Base-by-base conservation (phyloP, 768 basidiomycete genomes). In the Scleroderma bovista region DNA sequence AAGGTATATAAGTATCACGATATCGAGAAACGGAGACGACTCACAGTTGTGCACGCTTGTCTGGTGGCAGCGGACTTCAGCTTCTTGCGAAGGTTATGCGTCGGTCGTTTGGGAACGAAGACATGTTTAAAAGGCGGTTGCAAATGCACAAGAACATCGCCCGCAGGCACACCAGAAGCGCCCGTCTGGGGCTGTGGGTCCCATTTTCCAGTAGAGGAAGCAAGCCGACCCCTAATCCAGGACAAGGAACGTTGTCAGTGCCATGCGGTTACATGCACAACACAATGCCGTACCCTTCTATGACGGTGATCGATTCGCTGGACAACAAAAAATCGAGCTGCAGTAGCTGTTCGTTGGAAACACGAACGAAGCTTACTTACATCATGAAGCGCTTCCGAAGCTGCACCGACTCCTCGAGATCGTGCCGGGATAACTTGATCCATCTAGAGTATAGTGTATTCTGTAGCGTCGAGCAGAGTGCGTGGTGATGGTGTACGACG, bases 321-420 rank as follows among this genome's bases (percentile, higher is more conserved):
- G 37, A 36, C 15, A n/a, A 48, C 11, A 4, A 9, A 10, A 47
- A 39, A 13, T 12, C 17, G 15, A n/a, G 44, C 7, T 20, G 12
- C 36, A 12, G n/a, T n/a, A n/a, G n/a, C n/a, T n/a, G n/a, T n/a
- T n/a, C n/a, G n/a, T n/a, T n/a, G 13, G 36, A 42, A 4, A 12
- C 3, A 5, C 16, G 23, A 6, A 5, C 34, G 34, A n/a, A 17
- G 2, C 19, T 10, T 17, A 41, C 66, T 56, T 32, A 66, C 65
- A 66, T 66, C 48, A 62, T 68, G 24, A 66, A 64, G 3, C 46
- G 31, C 2, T 54, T 17, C 12, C 64, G 64, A 17, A 66, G 60
- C 16, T 45, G 49, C 49, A 43, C 48, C 10, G 58, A 51, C 24
- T 68, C 57, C 2, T 59, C n/a, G n/a, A n/a, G 54, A 22, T 61